Base-by-base conservation (phyloP, 1,284 basidiomycete genomes). In the Golubevia sp. region DNA sequence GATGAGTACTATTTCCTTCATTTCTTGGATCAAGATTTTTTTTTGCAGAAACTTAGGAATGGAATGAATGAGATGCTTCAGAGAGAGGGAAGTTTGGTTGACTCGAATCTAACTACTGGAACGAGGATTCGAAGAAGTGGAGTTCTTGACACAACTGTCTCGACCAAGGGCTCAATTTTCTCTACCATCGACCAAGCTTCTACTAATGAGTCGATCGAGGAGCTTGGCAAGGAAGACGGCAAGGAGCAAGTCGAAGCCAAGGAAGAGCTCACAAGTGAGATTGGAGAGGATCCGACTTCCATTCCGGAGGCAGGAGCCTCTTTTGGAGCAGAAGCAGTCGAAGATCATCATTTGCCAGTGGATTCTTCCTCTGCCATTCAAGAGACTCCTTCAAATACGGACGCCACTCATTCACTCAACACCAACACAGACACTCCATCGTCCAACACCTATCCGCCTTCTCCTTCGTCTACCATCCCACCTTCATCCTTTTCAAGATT, bases 1-100 rank as follows among this genome's bases (percentile, higher is more conserved):
- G 73, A 76, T 55, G 75, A 77, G 38, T 77, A 75, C 61, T 72
- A 70, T 59, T 77, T 77, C 54, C 55, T 73, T 8, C 68, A 77
- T 27, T 65, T 77, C n/a, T 52, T 62, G 44, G 63, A 67, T 50
- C 68, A 64, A 3, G 52, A 49, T 7, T 63, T 56, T 18, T 76
- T 75, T 53, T 59, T 64, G 18, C 5, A 34, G 30, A 34, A 34
- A 11, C 11, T 34, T 3, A 34, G 30, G 11, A 34, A 34, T 34
- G 30, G 30, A 34, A 34, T 34, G 30, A 34, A 34, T 34, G 30
- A 34, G 11, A 34, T 34, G 30, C 11, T 34, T 3, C 11, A 18
- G 18, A 44, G 38, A 44, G 38, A 44, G 38, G 38, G 38, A 44
- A 44, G 18, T 44, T 44, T 44, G 38, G 38, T 44, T 13, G 38